Evolutionary conservation across 1,284 basidiomycete genomes (phyloP), one percentile per base, ranked within the genome.

Genomic region (Malassezia globosa): DNA sequence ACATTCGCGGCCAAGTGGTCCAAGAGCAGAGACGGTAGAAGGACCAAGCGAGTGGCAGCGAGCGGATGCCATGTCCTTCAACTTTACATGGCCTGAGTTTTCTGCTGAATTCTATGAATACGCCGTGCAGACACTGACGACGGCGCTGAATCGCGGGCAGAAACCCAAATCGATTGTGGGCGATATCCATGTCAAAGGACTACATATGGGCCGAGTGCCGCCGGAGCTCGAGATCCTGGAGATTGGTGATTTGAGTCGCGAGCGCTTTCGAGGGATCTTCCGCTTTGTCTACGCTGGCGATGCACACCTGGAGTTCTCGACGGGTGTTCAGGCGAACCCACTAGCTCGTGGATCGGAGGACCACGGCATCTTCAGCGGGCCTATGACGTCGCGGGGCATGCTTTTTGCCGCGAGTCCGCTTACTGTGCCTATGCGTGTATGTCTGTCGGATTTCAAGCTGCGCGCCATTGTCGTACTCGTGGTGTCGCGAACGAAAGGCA

Each of bases 121-220:
- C 49, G 67, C 67, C 1, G 59, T 55, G 14, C 42, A 55, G 42
- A 66, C 64, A 54, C 64, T 70, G 43, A 60, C 61, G 46, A 58
- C 52, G 45, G 84, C 76, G 36, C 61, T 71, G 46, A 71, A 71
- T 27, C 55, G 59, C 29, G 68, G 68, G 2, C 60, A 63, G 3
- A 96, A 95, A 72, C 94, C 94, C 1, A 88, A 89, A 25, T 85
- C 97, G 64, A 97, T 97, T 65, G 90, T 89, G 51, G 94, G 94
- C 73, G 83, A 81, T 72, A 97, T 99, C 60, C 85, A 94, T 70
- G 94, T 99, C 25, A 85, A 95, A 49, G 92, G 96, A 72, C 76
- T 99, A 24, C 83, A 90, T 74, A 97, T 99, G 92, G 94, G 94
- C 35, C 89, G 85, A 1, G 85, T 95, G 87, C 92, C 94, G 18